phyloP scores from a whole-genome alignment of 2,329 filamentous ascomycete genomes.

The Leptographium lundbergii region DNA sequence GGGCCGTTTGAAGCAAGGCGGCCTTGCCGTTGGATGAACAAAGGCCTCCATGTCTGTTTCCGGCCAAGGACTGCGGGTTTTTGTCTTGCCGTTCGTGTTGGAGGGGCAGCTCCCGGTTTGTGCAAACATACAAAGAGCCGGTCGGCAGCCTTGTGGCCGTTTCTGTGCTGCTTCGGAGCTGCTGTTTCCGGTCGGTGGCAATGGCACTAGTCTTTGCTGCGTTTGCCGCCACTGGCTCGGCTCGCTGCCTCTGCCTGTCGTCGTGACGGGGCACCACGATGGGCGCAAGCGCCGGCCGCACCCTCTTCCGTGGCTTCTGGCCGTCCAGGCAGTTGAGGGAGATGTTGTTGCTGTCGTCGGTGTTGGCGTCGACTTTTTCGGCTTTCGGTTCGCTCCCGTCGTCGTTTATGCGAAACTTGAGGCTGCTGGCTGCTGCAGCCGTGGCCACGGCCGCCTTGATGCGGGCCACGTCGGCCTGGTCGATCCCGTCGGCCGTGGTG shows the following conservation, averaged over 20 bases:
- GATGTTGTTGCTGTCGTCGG: background rate
- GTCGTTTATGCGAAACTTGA: constrained; percentile 3
- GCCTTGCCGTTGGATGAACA: constrained; percentile 4
- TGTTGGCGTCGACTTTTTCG: background rate
- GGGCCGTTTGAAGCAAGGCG: background rate
- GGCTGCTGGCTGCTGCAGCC: background rate
- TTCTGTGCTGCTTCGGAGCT: background rate
- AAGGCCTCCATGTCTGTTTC: constrained; percentile 11
- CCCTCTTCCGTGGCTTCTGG: background rate
- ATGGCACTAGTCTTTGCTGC: background rate
- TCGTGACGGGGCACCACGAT: constrained; percentile 19
- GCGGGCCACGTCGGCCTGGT: constrained; percentile 31
- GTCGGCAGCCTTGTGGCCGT: background rate
- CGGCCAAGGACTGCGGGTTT: constrained; percentile 14
- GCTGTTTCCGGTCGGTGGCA: background rate
- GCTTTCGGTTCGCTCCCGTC: background rate
- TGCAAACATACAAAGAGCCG: background rate
- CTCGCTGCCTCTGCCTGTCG: background rate
- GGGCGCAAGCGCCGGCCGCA: constrained; percentile 17
- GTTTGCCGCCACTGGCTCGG: background rate
- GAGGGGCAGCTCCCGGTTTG: constrained; percentile 6
- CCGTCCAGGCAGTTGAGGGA: background rate
- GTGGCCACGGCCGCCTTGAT: constrained; percentile 35
- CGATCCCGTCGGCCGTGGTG: background rate
- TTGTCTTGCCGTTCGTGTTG: constrained; percentile 22